Evolutionary conservation across 441 rosid species (phyloP).

Genomic region (Erodium chrysanthum): DNA sequence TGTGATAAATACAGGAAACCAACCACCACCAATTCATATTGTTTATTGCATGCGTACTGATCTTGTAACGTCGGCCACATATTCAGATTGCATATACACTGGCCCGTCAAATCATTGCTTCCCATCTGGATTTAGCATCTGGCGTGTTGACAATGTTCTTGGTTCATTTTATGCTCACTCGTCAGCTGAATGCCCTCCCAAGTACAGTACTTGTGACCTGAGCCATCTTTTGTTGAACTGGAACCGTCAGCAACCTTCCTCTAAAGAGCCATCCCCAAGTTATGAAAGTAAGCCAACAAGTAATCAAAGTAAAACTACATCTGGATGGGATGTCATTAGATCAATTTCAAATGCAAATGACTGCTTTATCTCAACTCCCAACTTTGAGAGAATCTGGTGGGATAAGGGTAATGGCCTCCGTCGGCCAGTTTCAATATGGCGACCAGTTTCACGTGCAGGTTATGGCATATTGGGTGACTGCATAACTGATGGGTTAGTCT

Average conservation of each 20-base stretch:
- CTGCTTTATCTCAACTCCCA: constrained; percentile 64
- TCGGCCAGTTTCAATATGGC: constrained; percentile 89
- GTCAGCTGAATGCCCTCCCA: constrained; percentile 56
- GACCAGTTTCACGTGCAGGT: constrained; percentile 75
- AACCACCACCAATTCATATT: constrained; percentile 71
- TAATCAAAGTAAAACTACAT: constrained; percentile 44
- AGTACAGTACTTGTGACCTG: constrained; percentile 46
- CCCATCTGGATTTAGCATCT: constrained; percentile 83
- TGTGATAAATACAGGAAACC: constrained; percentile 71
- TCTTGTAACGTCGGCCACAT: constrained; percentile 80
- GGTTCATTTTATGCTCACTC: constrained; percentile 84
- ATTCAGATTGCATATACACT: constrained; percentile 75
- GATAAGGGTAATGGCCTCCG: constrained; percentile 89
- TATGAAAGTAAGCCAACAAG: constrained; percentile 33
- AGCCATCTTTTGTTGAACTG: constrained; percentile 74
- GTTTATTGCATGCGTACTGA: constrained; percentile 91
- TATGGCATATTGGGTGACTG: constrained; percentile 84
- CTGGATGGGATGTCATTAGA: constrained; percentile 81
- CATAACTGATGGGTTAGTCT: constrained; percentile 82
- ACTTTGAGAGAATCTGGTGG: constrained; percentile 99
- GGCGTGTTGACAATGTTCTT: constrained; percentile 90
- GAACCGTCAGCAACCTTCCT: constrained; percentile 34
- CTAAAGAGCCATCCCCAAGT: constrained; percentile 35
- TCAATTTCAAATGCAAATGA: constrained; percentile 66
- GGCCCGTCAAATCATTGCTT: constrained; percentile 35